A percentile compares a stretch with the other conserved stretches of the same genome.
These are phyloP conservation scores for Aspergillus hortae DNA, from an alignment of 2,329 filamentous ascomycete species.

Conservation along the genomic window DNA sequence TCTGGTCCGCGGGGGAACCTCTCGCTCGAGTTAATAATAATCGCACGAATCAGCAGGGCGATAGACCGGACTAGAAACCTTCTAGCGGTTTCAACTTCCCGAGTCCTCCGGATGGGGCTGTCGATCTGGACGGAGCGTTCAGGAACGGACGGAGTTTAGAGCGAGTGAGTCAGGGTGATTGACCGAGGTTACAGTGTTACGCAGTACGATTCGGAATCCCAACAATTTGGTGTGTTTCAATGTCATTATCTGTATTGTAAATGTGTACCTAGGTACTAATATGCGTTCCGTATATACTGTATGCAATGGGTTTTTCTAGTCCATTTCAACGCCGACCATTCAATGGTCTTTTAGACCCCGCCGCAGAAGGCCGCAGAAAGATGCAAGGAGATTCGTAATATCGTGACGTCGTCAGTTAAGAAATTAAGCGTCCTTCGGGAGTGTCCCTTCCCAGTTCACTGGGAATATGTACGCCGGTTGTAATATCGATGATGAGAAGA, in stretches of 20 bases:
- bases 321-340: not conserved
- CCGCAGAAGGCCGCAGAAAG: not conserved
- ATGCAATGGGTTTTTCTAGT: not conserved
- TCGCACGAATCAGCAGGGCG: not conserved
- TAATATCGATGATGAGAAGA: not conserved
- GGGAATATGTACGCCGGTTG: not conserved
- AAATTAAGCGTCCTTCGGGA: not conserved
- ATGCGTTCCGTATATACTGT: not conserved
- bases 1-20: no score
- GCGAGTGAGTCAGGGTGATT: not conserved
- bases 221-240: no score
- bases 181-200: not conserved
- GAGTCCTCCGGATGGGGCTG: not conserved
- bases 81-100: not conserved
- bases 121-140: not conserved
- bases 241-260: not conserved
- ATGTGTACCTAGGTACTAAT: not conserved
- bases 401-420: not conserved
- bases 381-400: not conserved
- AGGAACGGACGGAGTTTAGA: not conserved
- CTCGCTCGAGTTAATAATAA: not conserved
- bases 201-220: not conserved
- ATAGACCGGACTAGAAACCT: not conserved
- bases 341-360: not conserved
- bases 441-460: not conserved